phyloP scores from a whole-genome alignment of 73 alveolate species.

The Paramecium biaurelia region DNA sequence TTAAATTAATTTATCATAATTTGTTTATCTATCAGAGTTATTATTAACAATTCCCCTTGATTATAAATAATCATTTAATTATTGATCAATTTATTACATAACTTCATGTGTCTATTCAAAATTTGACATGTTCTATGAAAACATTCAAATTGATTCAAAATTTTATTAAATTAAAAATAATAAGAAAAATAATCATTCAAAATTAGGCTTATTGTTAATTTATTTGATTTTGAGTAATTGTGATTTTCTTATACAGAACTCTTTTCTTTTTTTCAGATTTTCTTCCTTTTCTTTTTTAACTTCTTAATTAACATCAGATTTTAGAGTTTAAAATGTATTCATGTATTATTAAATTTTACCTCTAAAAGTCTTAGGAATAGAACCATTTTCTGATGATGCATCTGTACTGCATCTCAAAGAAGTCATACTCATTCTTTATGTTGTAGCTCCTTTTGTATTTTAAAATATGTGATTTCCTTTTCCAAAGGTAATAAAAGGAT shows the following conservation, averaged over 20 bases:
- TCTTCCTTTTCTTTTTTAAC: background rate
- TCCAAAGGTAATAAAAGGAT: background rate
- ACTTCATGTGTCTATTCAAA: slow-evolving; percentile 14
- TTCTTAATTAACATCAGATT: background rate
- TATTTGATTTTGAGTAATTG: background rate
- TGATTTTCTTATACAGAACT: background rate
- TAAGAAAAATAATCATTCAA: background rate
- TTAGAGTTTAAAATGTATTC: background rate
- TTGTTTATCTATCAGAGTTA: background rate
- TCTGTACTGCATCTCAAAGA: background rate
- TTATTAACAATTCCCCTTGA: background rate
- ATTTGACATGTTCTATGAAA: background rate
- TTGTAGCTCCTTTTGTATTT: background rate
- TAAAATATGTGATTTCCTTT: background rate
- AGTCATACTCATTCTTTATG: background rate
- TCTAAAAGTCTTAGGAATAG: background rate
- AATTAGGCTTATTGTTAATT: background rate
- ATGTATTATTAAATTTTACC: background rate
- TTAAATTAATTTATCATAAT: background rate
- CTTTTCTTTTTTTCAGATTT: background rate
- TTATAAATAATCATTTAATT: slow-evolving; percentile 19
- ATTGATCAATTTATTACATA: background rate
- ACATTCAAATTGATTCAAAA: background rate
- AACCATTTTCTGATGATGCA: background rate
- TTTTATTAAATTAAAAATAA: background rate